Evolutionary conservation across 2,329 filamentous ascomycete species (phyloP).

Genomic region (Aureobasidium lini): DNA sequence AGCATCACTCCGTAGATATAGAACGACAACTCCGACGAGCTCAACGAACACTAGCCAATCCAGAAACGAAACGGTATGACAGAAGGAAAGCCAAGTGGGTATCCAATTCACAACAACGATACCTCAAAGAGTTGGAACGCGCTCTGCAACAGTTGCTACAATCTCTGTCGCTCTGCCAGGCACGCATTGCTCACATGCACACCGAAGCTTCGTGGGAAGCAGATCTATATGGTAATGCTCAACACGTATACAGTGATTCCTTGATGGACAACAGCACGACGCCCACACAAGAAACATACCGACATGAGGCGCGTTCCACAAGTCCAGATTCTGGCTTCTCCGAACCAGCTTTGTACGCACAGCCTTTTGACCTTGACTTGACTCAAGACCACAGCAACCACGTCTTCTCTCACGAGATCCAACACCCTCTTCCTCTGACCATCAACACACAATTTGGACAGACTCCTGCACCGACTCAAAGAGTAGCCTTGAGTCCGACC

Average conservation of each 20-base stretch:
- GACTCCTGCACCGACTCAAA: background rate
- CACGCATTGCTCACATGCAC: background rate
- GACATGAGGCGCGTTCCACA: background rate
- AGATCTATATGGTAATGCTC: background rate
- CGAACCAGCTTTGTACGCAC: constrained; percentile 7
- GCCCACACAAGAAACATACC: background rate
- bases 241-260: background rate
- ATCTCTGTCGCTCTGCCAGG: background rate
- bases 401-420: background rate
- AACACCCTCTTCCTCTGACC: background rate
- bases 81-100: constrained; percentile 12
- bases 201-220: background rate
- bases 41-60: background rate
- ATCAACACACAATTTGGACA: background rate
- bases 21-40: background rate
- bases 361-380: constrained; percentile 4
- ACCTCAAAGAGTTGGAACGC: background rate
- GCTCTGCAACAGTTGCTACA: background rate
- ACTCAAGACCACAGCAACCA: background rate
- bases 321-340: constrained; percentile 5
- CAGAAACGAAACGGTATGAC: background rate
- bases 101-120: background rate
- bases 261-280: background rate
- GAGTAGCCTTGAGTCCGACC: background rate
- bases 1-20: background rate